phyloP scores from a whole-genome alignment of 495 filamentous ascomycete genomes.

The Alectoria sarmentosa region DNA sequence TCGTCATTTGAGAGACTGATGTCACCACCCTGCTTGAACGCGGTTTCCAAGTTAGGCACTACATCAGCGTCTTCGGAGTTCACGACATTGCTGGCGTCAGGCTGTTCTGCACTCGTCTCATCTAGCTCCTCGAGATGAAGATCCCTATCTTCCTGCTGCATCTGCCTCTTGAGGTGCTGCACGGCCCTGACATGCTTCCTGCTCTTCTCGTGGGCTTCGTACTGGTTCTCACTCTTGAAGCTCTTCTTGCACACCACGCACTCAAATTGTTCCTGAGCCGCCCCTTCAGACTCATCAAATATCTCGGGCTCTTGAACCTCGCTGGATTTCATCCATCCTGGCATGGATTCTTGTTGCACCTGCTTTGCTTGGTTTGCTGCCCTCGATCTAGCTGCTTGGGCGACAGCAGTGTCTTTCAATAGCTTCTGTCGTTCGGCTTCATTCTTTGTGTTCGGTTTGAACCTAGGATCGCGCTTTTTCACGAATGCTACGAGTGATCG shows the following conservation, averaged over 20 bases:
- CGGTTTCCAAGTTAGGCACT: neutral
- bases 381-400: conserved; percentile 77
- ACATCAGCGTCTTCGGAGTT: neutral
- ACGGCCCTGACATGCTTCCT: conserved; percentile 90
- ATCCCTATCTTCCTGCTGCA: conserved; percentile 65
- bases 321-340: conserved; percentile 68
- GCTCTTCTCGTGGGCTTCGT: conserved; percentile 88
- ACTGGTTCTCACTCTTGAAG: conserved; percentile 92
- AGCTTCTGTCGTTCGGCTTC: conserved; percentile 75
- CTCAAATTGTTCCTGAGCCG: conserved; percentile 58
- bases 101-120: neutral
- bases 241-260: conserved; percentile 87
- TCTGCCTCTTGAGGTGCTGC: conserved; percentile 68
- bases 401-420: conserved; percentile 68
- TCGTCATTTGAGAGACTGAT: neutral
- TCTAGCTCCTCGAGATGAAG: conserved; percentile 43
- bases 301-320: conserved; percentile 51
- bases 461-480: conserved; percentile 88
- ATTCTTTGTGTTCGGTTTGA: conserved; percentile 57
- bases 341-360: conserved; percentile 51
- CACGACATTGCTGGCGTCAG: neutral
- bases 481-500: conserved; percentile 78
- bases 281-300: conserved; percentile 42
- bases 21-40: neutral
- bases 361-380: conserved; percentile 73